Percentiles rank a stretch among this genome's conserved stretches.
phyloP scores from a whole-genome alignment of 176 grass and related monocot genomes.

The Bothriochloa decipiens region DNA sequence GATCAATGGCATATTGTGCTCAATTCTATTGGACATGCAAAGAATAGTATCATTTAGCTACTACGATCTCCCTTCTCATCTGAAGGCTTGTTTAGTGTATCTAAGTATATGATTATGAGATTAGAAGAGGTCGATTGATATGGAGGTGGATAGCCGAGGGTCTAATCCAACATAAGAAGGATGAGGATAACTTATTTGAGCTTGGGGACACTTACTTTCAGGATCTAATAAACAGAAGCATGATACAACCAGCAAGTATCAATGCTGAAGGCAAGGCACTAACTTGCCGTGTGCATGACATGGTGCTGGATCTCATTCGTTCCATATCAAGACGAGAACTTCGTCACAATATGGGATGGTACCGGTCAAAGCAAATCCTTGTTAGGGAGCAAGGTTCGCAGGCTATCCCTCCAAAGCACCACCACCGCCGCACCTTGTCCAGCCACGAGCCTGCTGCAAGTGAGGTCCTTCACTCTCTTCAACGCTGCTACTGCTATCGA shows the following conservation, averaged over 20 bases:
- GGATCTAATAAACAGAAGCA: slow-evolving; percentile 7
- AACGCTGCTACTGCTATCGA: background rate
- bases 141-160: slow-evolving; percentile 20
- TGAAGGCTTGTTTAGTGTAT: background rate
- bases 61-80: slow-evolving; percentile 6
- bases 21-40: background rate
- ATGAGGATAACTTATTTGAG: background rate
- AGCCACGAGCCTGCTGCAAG: background rate
- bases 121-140: background rate
- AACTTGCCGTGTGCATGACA: background rate
- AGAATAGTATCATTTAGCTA: slow-evolving; percentile 3
- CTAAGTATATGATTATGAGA: slow-evolving; percentile 10
- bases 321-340: background rate
- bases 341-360: background rate
- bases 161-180: background rate
- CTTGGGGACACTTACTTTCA: background rate
- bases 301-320: background rate
- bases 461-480: background rate
- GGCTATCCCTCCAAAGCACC: too few relatives aligned
- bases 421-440: too few relatives aligned
- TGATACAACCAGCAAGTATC: background rate
- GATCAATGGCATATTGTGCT: background rate
- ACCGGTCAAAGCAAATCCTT: background rate
- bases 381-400: too few relatives aligned
- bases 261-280: background rate